Evolutionary conservation across 352 stramenopile genomes (phyloP), one percentile per base, ranked within the genome.

Genomic region (Phytophthora rubi): DNA sequence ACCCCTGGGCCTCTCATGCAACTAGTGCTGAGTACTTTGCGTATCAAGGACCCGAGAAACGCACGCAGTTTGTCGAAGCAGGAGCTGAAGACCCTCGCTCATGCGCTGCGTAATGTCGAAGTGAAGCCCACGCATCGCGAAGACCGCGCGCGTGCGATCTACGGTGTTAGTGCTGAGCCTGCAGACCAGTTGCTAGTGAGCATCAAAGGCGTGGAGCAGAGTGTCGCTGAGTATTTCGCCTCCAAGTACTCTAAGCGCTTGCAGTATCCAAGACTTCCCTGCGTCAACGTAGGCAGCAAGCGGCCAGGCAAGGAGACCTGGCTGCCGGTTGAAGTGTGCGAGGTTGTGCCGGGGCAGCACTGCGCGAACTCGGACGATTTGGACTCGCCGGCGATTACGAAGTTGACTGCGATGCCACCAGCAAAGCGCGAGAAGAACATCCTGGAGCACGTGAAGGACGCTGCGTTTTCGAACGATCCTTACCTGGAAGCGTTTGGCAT

Each of bases 221-320:
- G 75, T 1, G 72, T 94, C 4, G 77, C 70, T 0, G 37, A 77
- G 3, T 94, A 91, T 62, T 91, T 87, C 61, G 32, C 26, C 0
- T 58, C 70, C 9, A 56, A 63, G 4, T 92, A 92, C 69, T 70
- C 75, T 4, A 44, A 44, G 37, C 37, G 37, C 3, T 15, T 3
- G 55, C 75, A 2, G 37, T 23, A 4, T 62, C 90, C 15, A 23
- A 51, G 16, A 51, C 6, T 51, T 42, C 37, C 37, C 0, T 44
- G 37, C 13, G 37, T n/a, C 37, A 44, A 44, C 12, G 37, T 44
- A 16, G 37, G 37, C 12, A 44, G 37, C 4, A 44, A 44, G 16
- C 37, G 37, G 3, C 37, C 37, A 3, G 37, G 37, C 4, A 44
- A 44, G 6, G 37, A 44, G 37, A 44, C 37, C 13, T 44, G 37